These are phyloP conservation scores for Geotrichum bryndzae DNA, from an alignment of 1,139 yeast species.

Conservation along the genomic window DNA sequence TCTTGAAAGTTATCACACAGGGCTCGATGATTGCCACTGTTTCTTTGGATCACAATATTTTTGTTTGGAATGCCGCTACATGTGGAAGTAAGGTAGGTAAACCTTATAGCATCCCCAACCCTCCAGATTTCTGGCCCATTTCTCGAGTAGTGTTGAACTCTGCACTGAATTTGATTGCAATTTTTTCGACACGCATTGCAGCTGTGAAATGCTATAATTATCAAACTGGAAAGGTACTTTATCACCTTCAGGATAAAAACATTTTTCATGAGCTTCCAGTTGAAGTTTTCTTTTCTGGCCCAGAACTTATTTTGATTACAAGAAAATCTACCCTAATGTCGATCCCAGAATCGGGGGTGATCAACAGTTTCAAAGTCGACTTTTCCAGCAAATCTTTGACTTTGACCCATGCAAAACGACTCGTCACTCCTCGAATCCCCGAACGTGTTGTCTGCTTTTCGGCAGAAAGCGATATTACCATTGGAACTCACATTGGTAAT, in stretches of 20 bases:
- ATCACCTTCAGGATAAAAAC: constrained; percentile 17
- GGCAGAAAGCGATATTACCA: constrained; percentile 47
- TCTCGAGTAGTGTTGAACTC: constrained; percentile 54
- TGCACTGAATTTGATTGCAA: constrained; percentile 53
- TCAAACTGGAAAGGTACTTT: constrained; percentile 15
- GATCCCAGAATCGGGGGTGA: constrained; percentile 22
- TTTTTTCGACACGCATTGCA: constrained; percentile 40
- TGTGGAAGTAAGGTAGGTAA: constrained; percentile 9
- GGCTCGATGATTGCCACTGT: constrained; percentile 57
- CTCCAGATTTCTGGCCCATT: constrained; percentile 60
- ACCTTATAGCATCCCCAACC: constrained; percentile 42
- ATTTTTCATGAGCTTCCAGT: constrained; percentile 18
- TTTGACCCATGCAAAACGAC: constrained; percentile 47
- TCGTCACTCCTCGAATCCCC: constrained; percentile 66
- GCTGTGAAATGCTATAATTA: constrained; percentile 23
- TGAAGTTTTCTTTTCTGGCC: constrained; percentile 24
- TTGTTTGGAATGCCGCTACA: constrained; percentile 68
- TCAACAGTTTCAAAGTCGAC: constrained; percentile 12
- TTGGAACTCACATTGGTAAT: constrained; percentile 60
- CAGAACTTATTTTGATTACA: constrained; percentile 24
- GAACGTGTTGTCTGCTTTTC: constrained; percentile 62
- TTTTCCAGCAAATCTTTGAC: constrained; percentile 21
- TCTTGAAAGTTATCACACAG: constrained; percentile 49
- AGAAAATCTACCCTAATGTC: constrained; percentile 20
- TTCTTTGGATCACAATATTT: constrained; percentile 65